Evolutionary conservation across 1,139 yeast genomes (phyloP).

Genomic region (Nematodospora anomalae): DNA sequence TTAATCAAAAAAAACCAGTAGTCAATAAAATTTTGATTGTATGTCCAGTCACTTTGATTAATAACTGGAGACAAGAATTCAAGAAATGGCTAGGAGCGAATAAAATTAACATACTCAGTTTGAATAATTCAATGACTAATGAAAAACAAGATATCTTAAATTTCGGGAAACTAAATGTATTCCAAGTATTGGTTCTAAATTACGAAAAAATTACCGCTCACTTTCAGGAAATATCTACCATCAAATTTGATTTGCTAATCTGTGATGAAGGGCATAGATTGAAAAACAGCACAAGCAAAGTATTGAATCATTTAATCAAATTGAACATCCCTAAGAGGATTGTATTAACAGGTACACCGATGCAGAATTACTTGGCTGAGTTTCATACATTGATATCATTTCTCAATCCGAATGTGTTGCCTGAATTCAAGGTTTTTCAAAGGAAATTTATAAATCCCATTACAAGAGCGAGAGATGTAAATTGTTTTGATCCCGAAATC

Average conservation of each 20-base stretch:
- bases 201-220: slow-evolving; percentile 75
- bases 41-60: slow-evolving; percentile 88
- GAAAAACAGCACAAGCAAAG: slow-evolving; percentile 69
- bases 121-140: slow-evolving; percentile 48
- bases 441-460: slow-evolving; percentile 71
- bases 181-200: slow-evolving; percentile 82
- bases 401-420: slow-evolving; percentile 80
- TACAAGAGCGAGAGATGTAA: slow-evolving; percentile 67
- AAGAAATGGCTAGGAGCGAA: slow-evolving; percentile 82
- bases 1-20: slow-evolving; percentile 33
- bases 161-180: slow-evolving; percentile 70
- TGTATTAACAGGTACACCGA: slow-evolving; percentile 88
- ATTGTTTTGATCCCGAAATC: slow-evolving; percentile 53
- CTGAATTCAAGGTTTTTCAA: slow-evolving; percentile 63
- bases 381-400: slow-evolving; percentile 81
- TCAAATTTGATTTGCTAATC: slow-evolving; percentile 67
- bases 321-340: slow-evolving; percentile 60
- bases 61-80: slow-evolving; percentile 89
- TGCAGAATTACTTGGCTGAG: slow-evolving; percentile 86
- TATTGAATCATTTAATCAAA: slow-evolving; percentile 58
- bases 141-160: slow-evolving; percentile 60
- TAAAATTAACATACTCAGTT: slow-evolving; percentile 57
- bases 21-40: slow-evolving; percentile 68
- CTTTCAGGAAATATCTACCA: slow-evolving; percentile 51
- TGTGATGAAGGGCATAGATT: slow-evolving; percentile 96